Percentiles rank a stretch among this genome's conserved stretches.
These are phyloP conservation scores for Camelina laxa DNA, from an alignment of 345 rosid genomes.

Conservation along the genomic window DNA sequence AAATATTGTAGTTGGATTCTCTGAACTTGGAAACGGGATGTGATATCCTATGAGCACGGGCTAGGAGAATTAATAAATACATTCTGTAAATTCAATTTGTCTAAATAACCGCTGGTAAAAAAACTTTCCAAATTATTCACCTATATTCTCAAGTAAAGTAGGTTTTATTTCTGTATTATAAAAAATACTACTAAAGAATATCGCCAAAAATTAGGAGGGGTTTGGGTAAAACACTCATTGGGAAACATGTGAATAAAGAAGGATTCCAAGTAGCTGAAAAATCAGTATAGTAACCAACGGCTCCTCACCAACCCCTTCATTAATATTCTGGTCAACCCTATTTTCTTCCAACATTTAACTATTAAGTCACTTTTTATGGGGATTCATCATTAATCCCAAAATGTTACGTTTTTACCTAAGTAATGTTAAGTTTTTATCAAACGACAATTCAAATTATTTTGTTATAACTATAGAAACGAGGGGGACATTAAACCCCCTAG, in stretches of 20 bases:
- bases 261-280: slow-evolving; percentile 37
- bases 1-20: slow-evolving; percentile 34
- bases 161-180: too few relatives aligned
- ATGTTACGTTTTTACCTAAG: background rate
- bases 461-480: background rate
- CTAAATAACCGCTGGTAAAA: slow-evolving; percentile 13
- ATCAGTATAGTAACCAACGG: slow-evolving; percentile 28
- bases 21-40: slow-evolving; percentile 34
- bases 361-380: background rate
- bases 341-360: slow-evolving; percentile 8
- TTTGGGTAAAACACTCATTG: slow-evolving; percentile 37
- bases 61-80: slow-evolving; percentile 11
- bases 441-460: background rate
- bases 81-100: slow-evolving; percentile 9
- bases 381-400: slow-evolving; percentile 31
- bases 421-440: background rate
- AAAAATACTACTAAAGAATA: background rate
- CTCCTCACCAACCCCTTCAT: slow-evolving; percentile 46
- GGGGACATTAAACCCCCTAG: slow-evolving; percentile 4
- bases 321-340: slow-evolving; percentile 20
- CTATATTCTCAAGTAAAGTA: background rate
- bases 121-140: background rate
- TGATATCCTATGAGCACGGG: slow-evolving; percentile 20
- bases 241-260: slow-evolving; percentile 42
- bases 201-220: slow-evolving; percentile 1